These are phyloP conservation scores for Trametes gibbosa DNA, from an alignment of 768 basidiomycete genomes.

Conservation along the genomic window DNA sequence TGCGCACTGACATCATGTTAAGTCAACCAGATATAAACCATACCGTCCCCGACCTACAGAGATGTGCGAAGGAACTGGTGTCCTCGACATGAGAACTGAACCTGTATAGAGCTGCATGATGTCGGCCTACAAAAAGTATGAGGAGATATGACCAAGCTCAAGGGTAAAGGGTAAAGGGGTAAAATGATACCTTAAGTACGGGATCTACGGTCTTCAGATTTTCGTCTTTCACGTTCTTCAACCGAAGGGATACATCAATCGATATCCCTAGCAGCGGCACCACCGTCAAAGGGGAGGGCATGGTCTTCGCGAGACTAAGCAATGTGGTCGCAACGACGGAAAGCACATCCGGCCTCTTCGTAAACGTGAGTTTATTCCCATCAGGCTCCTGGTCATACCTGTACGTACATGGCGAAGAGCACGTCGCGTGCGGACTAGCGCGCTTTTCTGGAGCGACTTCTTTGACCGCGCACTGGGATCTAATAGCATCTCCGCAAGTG, in stretches of 20 bases:
- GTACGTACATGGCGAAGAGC: conserved; percentile 59
- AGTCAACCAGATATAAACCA: conserved; percentile 8
- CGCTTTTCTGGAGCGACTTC: conserved; percentile 56
- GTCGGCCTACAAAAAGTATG: conserved; percentile 40
- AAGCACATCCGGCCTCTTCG: conserved; percentile 42
- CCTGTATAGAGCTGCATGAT: conserved; percentile 60
- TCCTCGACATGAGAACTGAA: conserved; percentile 67
- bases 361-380: not conserved
- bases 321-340: conserved; percentile 51
- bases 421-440: conserved; percentile 59
- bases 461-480: conserved; percentile 52
- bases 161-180: not conserved
- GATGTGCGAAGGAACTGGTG: conserved; percentile 54
- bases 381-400: not conserved
- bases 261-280: conserved; percentile 63
- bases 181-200: conserved; percentile 42
- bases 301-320: conserved; percentile 48
- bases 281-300: conserved; percentile 38
- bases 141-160: not conserved
- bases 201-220: conserved; percentile 42
- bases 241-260: conserved; percentile 65
- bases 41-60: conserved; percentile 39
- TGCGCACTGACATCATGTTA: conserved; percentile 37
- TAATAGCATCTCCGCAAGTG: conserved; percentile 57
- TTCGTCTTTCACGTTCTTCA: conserved; percentile 54